Evolutionary conservation across 768 basidiomycete genomes (phyloP), one percentile per base, ranked within the genome.

Genomic region (Trametes cingulata): DNA sequence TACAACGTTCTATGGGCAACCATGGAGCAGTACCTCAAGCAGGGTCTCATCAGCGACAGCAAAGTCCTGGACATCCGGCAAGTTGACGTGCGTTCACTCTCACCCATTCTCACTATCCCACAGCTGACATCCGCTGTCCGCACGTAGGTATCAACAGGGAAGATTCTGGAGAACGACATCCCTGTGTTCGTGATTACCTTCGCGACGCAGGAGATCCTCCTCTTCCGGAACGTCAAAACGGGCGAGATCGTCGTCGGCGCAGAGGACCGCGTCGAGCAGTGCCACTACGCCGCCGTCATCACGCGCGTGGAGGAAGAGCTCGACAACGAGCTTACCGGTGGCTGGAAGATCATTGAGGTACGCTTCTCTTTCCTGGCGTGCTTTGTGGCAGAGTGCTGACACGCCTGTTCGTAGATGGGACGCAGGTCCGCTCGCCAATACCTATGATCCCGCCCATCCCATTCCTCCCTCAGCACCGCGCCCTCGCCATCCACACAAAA

Each of bases 1-100:
- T 98, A 95, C 71, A 97, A 96, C 66, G 93, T 98, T n/a, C 81
- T 98, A 4, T 96, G 95, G 91, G 96, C 96, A 7, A 96, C 95
- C 7, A 92, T 99, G 85, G 94, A 95, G 65, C 89, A 91, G 67
- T 98, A 94, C 72, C 82, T 95, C 49, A 82, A 84, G 37, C 94
- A 96, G 69, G 95, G 96, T 1, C 82, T 98, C 24, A 78, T 96
- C 64, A 93, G 91, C 64, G 93, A 95, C 70, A 94, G 91, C 74
- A 93, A 93, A 69, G 90, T 97, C 19, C 85, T 98, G 19, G 96
- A 98, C 76, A 98, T 99, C 70, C 90, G 94, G 57, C 90, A 96
- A 77, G 95, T 99, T 41, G 97, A 99, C 73, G 94, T 98, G 72
- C 61, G 89, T 77, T 36, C 17, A 17, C 24, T 42, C 7, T n/a